These are phyloP conservation scores for Populus alba DNA, from an alignment of 345 rosid genomes.

Conservation along the genomic window DNA sequence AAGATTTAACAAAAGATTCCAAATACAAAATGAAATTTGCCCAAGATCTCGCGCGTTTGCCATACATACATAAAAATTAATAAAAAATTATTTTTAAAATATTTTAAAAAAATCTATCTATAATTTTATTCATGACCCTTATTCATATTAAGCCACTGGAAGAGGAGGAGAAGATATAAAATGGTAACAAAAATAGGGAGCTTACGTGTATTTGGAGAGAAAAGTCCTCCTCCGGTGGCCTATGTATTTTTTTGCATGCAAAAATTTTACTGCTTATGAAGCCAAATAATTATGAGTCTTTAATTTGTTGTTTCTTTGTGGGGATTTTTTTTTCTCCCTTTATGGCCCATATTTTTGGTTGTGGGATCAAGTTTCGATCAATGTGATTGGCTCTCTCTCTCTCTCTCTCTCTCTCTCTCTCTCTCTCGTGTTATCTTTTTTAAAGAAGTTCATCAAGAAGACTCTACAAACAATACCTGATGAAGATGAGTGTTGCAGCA, in stretches of 20 bases:
- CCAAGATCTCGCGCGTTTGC: too few species aligned
- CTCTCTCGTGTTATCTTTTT: constrained; percentile 17
- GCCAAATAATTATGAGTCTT: constrained; percentile 32
- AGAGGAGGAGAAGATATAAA: neutral
- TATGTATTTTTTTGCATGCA: constrained; percentile 31
- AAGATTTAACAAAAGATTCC: too few species aligned
- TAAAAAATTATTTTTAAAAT: too few species aligned
- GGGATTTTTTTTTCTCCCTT: constrained; percentile 16
- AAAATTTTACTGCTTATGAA: constrained; percentile 15
- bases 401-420: constrained; percentile 17
- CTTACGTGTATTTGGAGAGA: constrained; percentile 24
- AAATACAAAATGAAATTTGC: too few species aligned
- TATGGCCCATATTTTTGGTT: constrained; percentile 37
- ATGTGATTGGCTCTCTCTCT: constrained; percentile 30
- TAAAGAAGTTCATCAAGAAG: constrained; percentile 32
- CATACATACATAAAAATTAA: too few species aligned
- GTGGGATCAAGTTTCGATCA: constrained; percentile 43
- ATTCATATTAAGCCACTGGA: too few species aligned
- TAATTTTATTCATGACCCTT: too few species aligned
- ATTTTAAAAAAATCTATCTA: too few species aligned
- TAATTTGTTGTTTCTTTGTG: constrained; percentile 36
- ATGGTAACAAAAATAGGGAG: constrained; percentile 14
- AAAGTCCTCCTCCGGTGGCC: neutral
- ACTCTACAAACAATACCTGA: constrained; percentile 31
- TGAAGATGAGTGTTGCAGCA: constrained; percentile 33